A percentile compares a stretch with the other conserved stretches of the same genome.
phyloP scores from a whole-genome alignment of 2,329 filamentous ascomycete species.

The Cryphonectria radicalis region DNA sequence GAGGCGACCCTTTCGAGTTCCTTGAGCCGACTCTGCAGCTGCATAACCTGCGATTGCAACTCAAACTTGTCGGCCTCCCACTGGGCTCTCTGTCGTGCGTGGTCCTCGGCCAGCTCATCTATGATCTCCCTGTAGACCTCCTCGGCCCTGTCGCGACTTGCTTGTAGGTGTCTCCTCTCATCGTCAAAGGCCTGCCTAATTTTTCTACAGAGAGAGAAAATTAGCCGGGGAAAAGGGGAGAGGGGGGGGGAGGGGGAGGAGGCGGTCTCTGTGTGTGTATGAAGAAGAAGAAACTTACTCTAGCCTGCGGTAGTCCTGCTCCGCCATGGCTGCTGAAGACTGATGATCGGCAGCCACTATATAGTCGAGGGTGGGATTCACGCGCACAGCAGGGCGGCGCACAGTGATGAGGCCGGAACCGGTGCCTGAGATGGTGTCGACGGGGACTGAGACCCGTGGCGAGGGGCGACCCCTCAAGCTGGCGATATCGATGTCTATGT shows the following conservation, averaged over 20 bases:
- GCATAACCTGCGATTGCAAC: constrained; percentile 33
- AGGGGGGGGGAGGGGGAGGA: too few species aligned
- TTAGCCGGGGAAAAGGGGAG: constrained; percentile 4
- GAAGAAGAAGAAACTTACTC: constrained; percentile 18
- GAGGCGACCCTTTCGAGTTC: constrained; percentile 25
- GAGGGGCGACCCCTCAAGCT: not conserved
- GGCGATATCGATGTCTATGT: constrained; percentile 22
- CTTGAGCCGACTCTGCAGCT: constrained; percentile 31
- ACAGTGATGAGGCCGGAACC: constrained; percentile 27
- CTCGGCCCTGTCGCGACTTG: constrained; percentile 56
- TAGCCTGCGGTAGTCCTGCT: constrained; percentile 20
- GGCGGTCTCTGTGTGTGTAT: too few species aligned
- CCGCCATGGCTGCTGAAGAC: constrained; percentile 1
- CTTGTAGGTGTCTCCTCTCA: constrained; percentile 58
- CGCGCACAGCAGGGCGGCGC: constrained; percentile 25
- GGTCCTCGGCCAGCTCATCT: constrained; percentile 25
- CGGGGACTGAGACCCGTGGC: constrained; percentile 23
- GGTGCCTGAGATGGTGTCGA: constrained; percentile 27
- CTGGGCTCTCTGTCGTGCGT: constrained; percentile 18
- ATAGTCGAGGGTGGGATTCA: constrained; percentile 16
- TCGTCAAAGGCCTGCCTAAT: constrained; percentile 57
- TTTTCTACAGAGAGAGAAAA: constrained; percentile 26
- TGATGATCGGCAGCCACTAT: constrained; percentile 17
- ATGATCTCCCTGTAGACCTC: constrained; percentile 49
- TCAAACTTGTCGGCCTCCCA: constrained; percentile 43